Evolutionary conservation across 805 yeast genomes (phyloP).

Genomic region (Limtongia smithiae): DNA sequence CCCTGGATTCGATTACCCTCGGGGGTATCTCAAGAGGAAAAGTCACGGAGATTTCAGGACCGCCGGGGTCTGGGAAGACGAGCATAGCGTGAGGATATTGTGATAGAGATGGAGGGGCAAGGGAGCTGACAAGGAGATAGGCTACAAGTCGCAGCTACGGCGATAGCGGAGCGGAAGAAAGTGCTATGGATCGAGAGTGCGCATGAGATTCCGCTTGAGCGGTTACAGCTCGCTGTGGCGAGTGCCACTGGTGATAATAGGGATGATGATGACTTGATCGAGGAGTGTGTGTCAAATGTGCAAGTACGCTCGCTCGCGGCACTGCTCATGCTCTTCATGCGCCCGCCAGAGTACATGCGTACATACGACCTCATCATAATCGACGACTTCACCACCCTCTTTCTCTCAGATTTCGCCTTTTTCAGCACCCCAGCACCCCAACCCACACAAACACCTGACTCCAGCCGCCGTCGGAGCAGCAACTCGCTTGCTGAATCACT

Average conservation of each 20-base stretch:
- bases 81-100: constrained; percentile 21
- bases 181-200: constrained; percentile 26
- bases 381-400: constrained; percentile 19
- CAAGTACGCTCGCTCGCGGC: constrained; percentile 12
- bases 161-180: constrained; percentile 2
- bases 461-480: background rate
- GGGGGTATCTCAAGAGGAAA: constrained; percentile 24
- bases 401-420: constrained; percentile 7
- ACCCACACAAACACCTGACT: background rate
- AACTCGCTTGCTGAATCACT: constrained; percentile 5
- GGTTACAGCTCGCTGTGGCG: constrained; percentile 3
- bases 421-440: background rate
- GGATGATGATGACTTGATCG: background rate
- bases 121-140: too few species aligned
- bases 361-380: constrained; percentile 11
- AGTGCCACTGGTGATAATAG: background rate
- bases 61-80: constrained; percentile 28
- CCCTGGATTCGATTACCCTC: constrained; percentile 16
- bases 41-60: constrained; percentile 24
- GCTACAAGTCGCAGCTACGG: constrained; percentile 14
- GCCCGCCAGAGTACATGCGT: constrained; percentile 11
- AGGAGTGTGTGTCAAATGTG: constrained; percentile 7
- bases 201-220: constrained; percentile 2
- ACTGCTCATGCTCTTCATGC: constrained; percentile 11
- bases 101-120: too few species aligned